Base-by-base conservation (phyloP, 2,329 filamentous ascomycete species). In the Stagonosporopsis cucurbitacearum region DNA sequence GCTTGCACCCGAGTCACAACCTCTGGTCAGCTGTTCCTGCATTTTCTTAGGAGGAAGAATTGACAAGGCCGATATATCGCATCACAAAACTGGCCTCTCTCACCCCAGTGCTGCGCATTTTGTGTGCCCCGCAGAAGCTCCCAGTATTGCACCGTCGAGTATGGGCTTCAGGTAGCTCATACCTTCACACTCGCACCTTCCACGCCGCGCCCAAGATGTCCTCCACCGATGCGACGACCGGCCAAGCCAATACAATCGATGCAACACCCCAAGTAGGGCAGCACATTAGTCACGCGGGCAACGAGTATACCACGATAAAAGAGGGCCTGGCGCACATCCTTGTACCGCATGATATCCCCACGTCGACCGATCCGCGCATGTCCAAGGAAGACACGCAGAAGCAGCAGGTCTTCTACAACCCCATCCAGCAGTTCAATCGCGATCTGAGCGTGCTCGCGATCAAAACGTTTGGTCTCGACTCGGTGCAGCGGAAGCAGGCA, bases 401-500 rank as follows among this genome's bases (percentile, higher is more conserved):
- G 81, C 89, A 94, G 67, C 81, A 82, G 30, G 96, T 99, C 52
- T 99, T 99, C 72, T 99, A 99, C 83, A 99, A 99, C 68, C 94
- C 95, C 0, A 97, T 99, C 50, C 95, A 99, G 74, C 95, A 99
- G 73, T 99, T 98, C 82, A 99, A 99, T 77, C 89, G 96, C 42
- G 95, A 99, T 73, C 78, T 99, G 63, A 97, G 92, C 58, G 91
- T 97, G 23, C 83, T 99, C 13, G 92, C 92, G 0, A 96, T 99
- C 75, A 91, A 91, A 70, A 90, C 90, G 0, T 96, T 94, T 73
- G 91, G 91, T 1, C 87, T 95, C 64, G 86, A 91, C 68, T 68
- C 77, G 28, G 66, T 84, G 4, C 71, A 86, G 17, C 78, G 82
- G 36, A 74, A 67, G 77, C 81, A 70, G 62, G 79, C 71, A 39